Percentiles rank a stretch among this genome's conserved stretches.
Conservation (phyloP, 805 yeast species). For the Kodamaea nitidulidarum region DNA sequence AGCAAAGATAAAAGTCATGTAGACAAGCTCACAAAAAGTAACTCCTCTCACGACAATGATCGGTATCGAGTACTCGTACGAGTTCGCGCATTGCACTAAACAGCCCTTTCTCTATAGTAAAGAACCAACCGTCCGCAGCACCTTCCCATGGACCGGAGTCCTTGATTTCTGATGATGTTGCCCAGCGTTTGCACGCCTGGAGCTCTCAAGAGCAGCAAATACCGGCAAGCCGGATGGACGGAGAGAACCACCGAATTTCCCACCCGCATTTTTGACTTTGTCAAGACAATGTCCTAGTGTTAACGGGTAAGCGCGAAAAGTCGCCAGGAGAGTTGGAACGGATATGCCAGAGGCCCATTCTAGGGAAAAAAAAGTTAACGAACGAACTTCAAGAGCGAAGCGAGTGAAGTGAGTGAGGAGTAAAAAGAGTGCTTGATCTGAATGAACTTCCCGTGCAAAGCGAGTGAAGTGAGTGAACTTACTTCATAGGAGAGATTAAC, state of each 20-base stretch:
- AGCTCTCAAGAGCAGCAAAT: constrained; percentile 52
- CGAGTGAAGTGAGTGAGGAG: too few species aligned
- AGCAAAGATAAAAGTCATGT: too few species aligned
- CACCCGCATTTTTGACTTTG: constrained; percentile 38
- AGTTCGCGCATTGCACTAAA: constrained; percentile 62
- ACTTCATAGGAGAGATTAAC: too few species aligned
- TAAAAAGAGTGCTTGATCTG: too few species aligned
- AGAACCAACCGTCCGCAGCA: constrained; percentile 54
- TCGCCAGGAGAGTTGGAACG: constrained; percentile 35
- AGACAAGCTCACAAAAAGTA: too few species aligned
- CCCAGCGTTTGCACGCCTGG: constrained; percentile 57
- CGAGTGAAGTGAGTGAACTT: too few species aligned
- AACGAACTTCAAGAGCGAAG: too few species aligned
- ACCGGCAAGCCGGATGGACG: constrained; percentile 30
- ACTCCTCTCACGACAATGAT: constrained; percentile 49
- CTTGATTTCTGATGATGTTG: constrained; percentile 53
- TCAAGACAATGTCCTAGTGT: constrained; percentile 23
- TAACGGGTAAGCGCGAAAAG: constrained; percentile 47
- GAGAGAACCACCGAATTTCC: constrained; percentile 65
- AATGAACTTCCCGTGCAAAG: too few species aligned
- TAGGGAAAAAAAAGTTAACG: neutral
- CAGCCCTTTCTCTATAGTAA: constrained; percentile 32
- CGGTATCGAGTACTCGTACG: constrained; percentile 55
- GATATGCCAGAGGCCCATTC: constrained; percentile 14
- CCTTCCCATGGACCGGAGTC: constrained; percentile 44